Evolutionary conservation across 169 alveolate genomes (phyloP), one percentile per base, ranked within the genome.

Genomic region (Pseudocohnilembus persalinus): DNA sequence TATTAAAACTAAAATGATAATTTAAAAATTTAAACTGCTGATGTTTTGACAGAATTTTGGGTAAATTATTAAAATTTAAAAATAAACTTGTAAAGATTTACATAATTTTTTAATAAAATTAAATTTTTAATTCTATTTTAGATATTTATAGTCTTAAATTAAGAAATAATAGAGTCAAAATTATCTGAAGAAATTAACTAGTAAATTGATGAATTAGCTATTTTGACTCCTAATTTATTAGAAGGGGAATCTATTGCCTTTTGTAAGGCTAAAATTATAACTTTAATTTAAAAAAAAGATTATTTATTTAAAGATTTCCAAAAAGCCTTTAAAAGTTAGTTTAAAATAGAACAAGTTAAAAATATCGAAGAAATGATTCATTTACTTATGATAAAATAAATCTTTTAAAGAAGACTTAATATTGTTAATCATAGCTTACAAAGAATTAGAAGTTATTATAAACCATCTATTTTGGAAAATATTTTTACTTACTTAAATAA

Each of bases 41-140:
- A 33, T 49, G 74, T 73, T 0, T 34, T 79, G 84, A 79, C 84
- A 63, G 84, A 79, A 63, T 79, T 79, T 29, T 79, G 84, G 84
- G 64, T 79, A 11, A 49, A 34, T n/a, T 32, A 49, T 28, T 33
- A 29, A 0, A 16, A 49, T 0, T 49, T 49, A 11, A 79, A 79
- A 24, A 49, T 33, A 29, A 11, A 49, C 20, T 49, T 49, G 68
- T 20, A 49, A 20, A 49, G 20, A 49, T n/a, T n/a, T n/a, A n/a
- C n/a, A n/a, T n/a, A n/a, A n/a, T n/a, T n/a, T n/a, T n/a, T n/a
- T n/a, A n/a, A n/a, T n/a, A n/a, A n/a, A n/a, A n/a, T n/a, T n/a
- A n/a, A n/a, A n/a, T n/a, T n/a, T n/a, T n/a, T n/a, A n/a, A n/a
- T n/a, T n/a, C n/a, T n/a, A n/a, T n/a, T n/a, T n/a, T n/a, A n/a